phyloP scores from a whole-genome alignment of 202 grass and related monocot genomes.

The Carex arenaria region DNA sequence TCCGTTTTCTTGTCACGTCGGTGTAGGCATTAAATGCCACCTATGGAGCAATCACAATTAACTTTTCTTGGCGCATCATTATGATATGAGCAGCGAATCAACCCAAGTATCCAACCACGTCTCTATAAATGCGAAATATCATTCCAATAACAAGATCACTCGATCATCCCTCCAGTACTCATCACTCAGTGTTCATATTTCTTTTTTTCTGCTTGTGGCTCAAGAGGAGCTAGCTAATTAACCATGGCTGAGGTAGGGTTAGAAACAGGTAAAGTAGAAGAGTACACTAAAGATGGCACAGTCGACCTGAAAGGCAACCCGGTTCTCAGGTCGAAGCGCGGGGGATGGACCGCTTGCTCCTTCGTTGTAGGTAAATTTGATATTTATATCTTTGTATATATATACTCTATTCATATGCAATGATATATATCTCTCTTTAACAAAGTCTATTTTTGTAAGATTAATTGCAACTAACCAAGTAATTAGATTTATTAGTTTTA shows the following conservation, averaged over 20 bases:
- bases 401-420: not conserved
- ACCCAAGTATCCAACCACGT: not conserved
- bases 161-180: not conserved
- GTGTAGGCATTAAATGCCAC: conserved; percentile 12
- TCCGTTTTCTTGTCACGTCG: not conserved
- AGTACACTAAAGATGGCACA: conserved; percentile 81
- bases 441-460: not conserved
- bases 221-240: not conserved
- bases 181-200: not conserved
- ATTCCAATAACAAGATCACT: not conserved
- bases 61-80: not conserved
- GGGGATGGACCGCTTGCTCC: conserved; percentile 84
- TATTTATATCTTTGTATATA: not conserved
- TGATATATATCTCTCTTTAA: not conserved
- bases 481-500: not conserved
- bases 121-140: conserved; percentile 17
- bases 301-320: conserved; percentile 80
- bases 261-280: conserved; percentile 18
- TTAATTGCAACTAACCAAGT: not conserved
- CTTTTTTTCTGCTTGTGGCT: not conserved
- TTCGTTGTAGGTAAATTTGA: conserved; percentile 61
- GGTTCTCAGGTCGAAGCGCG: conserved; percentile 65
- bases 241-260: conserved; percentile 53
- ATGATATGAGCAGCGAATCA: not conserved
- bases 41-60: not conserved